A percentile compares a stretch with the other conserved stretches of the same genome.
These are phyloP conservation scores for Guadua angustifolia DNA, from an alignment of 176 grass and related monocot species.

Conservation along the genomic window DNA sequence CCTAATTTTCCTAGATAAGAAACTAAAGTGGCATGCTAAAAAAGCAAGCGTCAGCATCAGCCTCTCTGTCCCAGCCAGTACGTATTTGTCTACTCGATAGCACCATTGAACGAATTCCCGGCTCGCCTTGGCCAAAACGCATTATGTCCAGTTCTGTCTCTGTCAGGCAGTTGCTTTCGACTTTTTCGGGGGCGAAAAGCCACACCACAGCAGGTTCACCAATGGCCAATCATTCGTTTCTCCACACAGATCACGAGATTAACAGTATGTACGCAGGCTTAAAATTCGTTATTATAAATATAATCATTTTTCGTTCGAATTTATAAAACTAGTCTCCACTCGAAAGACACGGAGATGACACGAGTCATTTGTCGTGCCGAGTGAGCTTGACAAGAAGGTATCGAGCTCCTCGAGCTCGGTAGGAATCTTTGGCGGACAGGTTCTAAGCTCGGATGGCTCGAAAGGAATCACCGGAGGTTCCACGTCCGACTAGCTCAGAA, in stretches of 20 bases:
- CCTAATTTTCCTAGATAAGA: neutral
- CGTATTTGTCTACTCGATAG: neutral
- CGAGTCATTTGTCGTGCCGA: too few relatives aligned
- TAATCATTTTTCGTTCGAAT: too few relatives aligned
- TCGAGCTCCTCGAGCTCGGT: too few relatives aligned
- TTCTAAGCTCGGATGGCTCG: too few relatives aligned
- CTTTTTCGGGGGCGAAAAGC: neutral
- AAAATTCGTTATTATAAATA: too few relatives aligned
- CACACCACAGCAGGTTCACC: neutral
- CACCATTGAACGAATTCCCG: neutral
- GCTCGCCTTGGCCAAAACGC: neutral
- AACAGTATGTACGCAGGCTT: neutral
- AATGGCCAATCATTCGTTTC: neutral
- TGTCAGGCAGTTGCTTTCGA: neutral
- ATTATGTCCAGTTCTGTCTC: neutral
- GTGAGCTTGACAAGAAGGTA: too few relatives aligned
- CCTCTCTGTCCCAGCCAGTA: constrained; percentile 7
- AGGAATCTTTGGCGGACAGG: too few relatives aligned
- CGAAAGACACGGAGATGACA: too few relatives aligned
- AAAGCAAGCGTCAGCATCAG: constrained; percentile 35
- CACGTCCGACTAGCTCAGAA: too few relatives aligned
- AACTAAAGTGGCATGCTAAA: neutral
- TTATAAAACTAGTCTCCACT: too few relatives aligned
- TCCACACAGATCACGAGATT: neutral
- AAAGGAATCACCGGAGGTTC: too few relatives aligned